Conservation (phyloP, 441 rosid genomes). For the Omphalea diandra region DNA sequence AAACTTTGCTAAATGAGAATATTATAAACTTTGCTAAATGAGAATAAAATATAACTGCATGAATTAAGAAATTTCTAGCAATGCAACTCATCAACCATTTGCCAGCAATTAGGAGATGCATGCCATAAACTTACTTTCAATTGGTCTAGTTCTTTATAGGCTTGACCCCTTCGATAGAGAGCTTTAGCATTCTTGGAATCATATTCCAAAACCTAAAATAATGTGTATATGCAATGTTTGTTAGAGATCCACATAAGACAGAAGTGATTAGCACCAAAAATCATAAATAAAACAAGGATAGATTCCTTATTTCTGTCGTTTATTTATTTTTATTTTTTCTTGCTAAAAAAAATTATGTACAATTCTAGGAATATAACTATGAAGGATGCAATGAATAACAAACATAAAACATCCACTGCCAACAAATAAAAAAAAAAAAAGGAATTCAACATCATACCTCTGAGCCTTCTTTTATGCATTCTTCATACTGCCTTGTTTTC, state of each 20-base stretch:
- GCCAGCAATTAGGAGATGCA: not conserved
- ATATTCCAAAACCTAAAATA: slow-evolving; percentile 62
- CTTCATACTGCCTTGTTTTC: slow-evolving; percentile 60
- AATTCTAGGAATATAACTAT: not conserved
- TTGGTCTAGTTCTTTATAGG: slow-evolving; percentile 70
- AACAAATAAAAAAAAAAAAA: not conserved
- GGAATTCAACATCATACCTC: slow-evolving; percentile 75
- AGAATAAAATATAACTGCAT: not conserved
- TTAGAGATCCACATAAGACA: slow-evolving; percentile 15
- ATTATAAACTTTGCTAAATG: too few species aligned
- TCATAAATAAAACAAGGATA: not conserved
- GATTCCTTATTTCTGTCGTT: not conserved
- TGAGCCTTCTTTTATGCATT: slow-evolving; percentile 77
- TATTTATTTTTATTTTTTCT: not conserved
- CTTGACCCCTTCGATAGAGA: slow-evolving; percentile 94
- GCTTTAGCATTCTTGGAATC: slow-evolving; percentile 88
- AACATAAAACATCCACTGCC: not conserved
- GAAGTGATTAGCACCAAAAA: not conserved
- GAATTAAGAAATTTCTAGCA: slow-evolving; percentile 9
- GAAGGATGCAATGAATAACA: not conserved
- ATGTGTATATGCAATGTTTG: slow-evolving; percentile 12
- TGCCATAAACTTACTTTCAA: slow-evolving; percentile 59
- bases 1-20: slow-evolving; percentile 4
- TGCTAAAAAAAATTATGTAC: not conserved
- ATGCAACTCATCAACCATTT: slow-evolving; percentile 19